Evolutionary conservation across 2,329 filamentous ascomycete species (phyloP), one percentile per base, ranked within the genome.

Genomic region (Calonectria hawksworthii): DNA sequence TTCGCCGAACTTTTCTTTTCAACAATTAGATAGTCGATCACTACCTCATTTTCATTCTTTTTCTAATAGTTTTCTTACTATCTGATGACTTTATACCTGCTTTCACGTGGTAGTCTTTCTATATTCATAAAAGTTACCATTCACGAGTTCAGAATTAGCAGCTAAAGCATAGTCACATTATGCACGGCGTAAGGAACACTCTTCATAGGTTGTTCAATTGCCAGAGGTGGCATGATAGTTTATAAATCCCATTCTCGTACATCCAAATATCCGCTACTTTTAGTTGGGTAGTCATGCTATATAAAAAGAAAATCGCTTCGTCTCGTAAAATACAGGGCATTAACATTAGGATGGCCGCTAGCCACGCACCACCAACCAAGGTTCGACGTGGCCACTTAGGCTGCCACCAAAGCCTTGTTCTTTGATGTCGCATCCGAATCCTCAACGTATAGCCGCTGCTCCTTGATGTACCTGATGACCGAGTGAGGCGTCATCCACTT

Each of bases 401-500:
- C 56, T 10, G 18, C 21, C 11, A 26, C 56, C 23, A 63, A 38
- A 14, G 14, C 23, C 36, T 63, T 63, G 56, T 41, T 63, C 36
- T 63, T 63, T 36, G 56, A 36, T 41, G 56, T 4, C 14, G 36
- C n/a, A 8, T 63, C 56, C 5, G 56, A 36, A 4, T 63, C 56
- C 13, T 63, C 56, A 16, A 63, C 32, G 56, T 63, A 63, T 26
- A 63, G 23, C 8, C 56, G 56, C 56, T 41, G 21, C 23, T 63
- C 36, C 10, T 41, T 63, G 36, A 63, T 63, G 36, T 63, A 63
- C 32, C 34, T 41, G 23, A 63, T 63, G 9, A 63, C 56, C 7
- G 56, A 63, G 56, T 63, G 56, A 38, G 56, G 56, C 13, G 56
- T 63, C 56, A 63, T 63, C 56, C 56, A 63, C 36, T 63, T 63